Conservation (phyloP, 176 grass and related monocot genomes). For the Puccinellia tenuiflora region DNA sequence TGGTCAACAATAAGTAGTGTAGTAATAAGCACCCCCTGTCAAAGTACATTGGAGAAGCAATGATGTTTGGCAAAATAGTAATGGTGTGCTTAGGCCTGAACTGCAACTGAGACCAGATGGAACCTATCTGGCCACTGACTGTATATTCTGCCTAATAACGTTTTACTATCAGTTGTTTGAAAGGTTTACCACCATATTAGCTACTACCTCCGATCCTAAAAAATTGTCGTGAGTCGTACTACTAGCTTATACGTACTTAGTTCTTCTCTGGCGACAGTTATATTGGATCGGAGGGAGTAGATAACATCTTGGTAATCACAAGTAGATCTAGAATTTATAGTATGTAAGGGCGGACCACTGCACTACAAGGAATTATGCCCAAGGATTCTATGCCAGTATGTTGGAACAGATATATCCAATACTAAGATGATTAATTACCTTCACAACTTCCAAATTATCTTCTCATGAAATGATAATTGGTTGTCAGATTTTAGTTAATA, state of each 20-base stretch:
- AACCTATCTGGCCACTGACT: not conserved
- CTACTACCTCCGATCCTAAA: no score
- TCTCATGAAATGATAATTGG: not conserved
- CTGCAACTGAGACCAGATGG: not conserved
- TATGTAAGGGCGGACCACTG: not conserved
- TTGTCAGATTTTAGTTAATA: conserved; percentile 3
- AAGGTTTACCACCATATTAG: conserved; percentile 16
- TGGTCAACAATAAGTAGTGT: not conserved
- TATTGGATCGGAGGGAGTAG: no score
- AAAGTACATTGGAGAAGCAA: not conserved
- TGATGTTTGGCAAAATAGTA: not conserved
- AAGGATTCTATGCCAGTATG: not conserved
- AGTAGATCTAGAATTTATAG: conserved; percentile 27
- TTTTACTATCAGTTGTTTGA: not conserved
- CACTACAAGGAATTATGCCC: not conserved
- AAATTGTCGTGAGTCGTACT: no score
- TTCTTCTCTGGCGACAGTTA: no score
- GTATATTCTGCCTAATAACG: conserved; percentile 3
- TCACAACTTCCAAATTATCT: not conserved
- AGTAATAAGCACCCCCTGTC: not conserved
- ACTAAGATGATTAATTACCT: conserved; percentile 4
- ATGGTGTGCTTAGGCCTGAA: not conserved
- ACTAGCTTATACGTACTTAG: no score
- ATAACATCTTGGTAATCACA: not conserved
- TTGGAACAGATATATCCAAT: not conserved